Evolutionary conservation across 176 grass and related monocot genomes (phyloP), one percentile per base, ranked within the genome.

Genomic region (Hordeum marinum): DNA sequence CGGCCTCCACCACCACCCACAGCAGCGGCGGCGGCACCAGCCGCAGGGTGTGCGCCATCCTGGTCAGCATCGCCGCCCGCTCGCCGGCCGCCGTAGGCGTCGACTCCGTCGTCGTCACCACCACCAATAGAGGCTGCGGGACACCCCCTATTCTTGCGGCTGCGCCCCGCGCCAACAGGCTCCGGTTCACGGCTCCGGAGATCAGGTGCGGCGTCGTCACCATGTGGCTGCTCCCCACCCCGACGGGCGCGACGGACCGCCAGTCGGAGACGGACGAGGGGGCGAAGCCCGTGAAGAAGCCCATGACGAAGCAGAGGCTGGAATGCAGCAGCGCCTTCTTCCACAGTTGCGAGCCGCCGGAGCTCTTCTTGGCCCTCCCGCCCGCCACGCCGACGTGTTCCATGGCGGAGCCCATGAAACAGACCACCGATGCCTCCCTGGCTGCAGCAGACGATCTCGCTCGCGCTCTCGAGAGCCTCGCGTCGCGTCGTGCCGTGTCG

Each of bases 251-350:
- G 6, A 76, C 69, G 12, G 85, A 60, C 9, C 85, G 87, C 89
- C 89, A 91, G 81, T 91, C 89, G 37, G 89, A 91, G 7, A 91
- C 85, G 37, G 85, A 93, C 2, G 94, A 91, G 24, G 97, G 97
- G 9, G 94, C 94, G 88, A 99, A 99, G 7, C 97, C 97, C 3
- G 94, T 94, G 97, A 99, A 99, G 91, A 99, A 99, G 52, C 97
- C 97, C 92, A 92, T 94, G 18, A 94, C 86, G 90, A 99, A 99
- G 91, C 97, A 99, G 36, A 99, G 86, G 35, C 90, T 81, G 82
- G 94, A 99, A 83, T 99, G 96, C 84, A 99, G 73, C 48, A 96
- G 67, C 40, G 94, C 97, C 92, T 92, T 91, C 85, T 91, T 91
- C 89, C 89, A 91, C 40, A 91, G 85, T 85, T 88, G 89, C 89